Evolutionary conservation across 2,329 filamentous ascomycete genomes (phyloP).

Genomic region (Fusarium praegraminearum): DNA sequence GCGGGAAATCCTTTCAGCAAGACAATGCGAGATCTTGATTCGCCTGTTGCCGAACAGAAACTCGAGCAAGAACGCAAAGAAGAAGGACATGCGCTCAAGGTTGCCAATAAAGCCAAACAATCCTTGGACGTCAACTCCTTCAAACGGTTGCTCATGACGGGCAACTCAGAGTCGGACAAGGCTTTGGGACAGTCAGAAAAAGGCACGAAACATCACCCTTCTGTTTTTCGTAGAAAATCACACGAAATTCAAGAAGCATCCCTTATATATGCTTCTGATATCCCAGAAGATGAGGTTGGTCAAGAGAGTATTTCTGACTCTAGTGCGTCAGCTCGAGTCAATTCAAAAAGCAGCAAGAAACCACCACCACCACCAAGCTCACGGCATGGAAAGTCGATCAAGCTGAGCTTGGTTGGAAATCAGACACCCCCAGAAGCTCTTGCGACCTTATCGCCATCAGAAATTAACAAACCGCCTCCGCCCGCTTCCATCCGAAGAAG

Average conservation of each 20-base stretch:
- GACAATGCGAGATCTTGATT: conserved; percentile 65
- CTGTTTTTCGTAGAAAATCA: conserved; percentile 29
- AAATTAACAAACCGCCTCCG: conserved; percentile 68
- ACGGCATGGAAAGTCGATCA: conserved; percentile 81
- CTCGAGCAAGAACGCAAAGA: conserved; percentile 50
- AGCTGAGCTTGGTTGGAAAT: conserved; percentile 55
- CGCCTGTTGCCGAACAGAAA: conserved; percentile 49
- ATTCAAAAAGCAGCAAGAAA: conserved; percentile 64
- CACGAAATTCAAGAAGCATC: conserved; percentile 41
- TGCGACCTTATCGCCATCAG: conserved; percentile 35
- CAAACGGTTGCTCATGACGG: conserved; percentile 80
- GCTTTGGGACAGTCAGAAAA: conserved; percentile 14
- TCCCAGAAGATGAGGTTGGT: conserved; percentile 41
- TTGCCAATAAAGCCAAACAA: conserved; percentile 52
- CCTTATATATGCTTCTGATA: conserved; percentile 40
- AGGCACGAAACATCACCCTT: conserved; percentile 31
- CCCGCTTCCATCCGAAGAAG: conserved; percentile 62
- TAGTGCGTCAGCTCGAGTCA: conserved; percentile 44
- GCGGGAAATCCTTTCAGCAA: conserved; percentile 64
- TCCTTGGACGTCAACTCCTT: conserved; percentile 83
- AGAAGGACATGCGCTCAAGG: conserved; percentile 51
- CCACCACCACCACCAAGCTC: conserved; percentile 79
- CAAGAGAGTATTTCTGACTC: conserved; percentile 47
- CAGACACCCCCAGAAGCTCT: conserved; percentile 46
- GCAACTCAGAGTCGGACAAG: conserved; percentile 60